Evolutionary conservation across 805 yeast species (phyloP).

Genomic region (Saturnispora gosingensis): DNA sequence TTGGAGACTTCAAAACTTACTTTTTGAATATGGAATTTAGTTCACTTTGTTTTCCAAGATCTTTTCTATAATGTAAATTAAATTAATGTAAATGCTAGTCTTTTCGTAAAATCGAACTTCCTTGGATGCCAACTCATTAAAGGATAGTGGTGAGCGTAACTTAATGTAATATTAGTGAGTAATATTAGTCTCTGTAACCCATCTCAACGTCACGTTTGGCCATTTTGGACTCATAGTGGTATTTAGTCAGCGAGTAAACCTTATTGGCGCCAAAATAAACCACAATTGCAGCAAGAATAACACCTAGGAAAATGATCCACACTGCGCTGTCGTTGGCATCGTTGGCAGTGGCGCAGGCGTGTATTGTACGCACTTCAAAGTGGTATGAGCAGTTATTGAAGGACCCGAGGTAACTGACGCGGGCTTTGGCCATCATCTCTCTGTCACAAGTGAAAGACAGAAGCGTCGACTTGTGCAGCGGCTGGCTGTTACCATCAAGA

Average conservation of each 20-base stretch:
- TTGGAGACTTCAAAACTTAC: no score
- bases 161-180: neutral
- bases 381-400: constrained; percentile 70
- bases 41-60: no score
- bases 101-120: no score
- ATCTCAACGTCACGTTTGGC: neutral
- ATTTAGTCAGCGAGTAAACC: constrained; percentile 27
- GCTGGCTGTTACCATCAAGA: constrained; percentile 36
- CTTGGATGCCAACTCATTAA: neutral
- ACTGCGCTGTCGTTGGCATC: constrained; percentile 55
- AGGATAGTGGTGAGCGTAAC: neutral
- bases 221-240: constrained; percentile 9
- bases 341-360: constrained; percentile 78
- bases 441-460: constrained; percentile 73
- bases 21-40: no score
- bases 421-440: constrained; percentile 56
- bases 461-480: constrained; percentile 50
- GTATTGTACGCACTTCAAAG: constrained; percentile 76
- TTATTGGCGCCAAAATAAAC: constrained; percentile 37
- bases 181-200: neutral
- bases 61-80: neutral
- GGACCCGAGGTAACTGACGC: constrained; percentile 60
- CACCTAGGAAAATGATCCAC: constrained; percentile 53
- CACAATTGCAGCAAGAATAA: constrained; percentile 33
- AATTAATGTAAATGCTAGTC: neutral